Base-by-base conservation (phyloP, 805 yeast genomes). In the Monosporozyma siamensis region DNA sequence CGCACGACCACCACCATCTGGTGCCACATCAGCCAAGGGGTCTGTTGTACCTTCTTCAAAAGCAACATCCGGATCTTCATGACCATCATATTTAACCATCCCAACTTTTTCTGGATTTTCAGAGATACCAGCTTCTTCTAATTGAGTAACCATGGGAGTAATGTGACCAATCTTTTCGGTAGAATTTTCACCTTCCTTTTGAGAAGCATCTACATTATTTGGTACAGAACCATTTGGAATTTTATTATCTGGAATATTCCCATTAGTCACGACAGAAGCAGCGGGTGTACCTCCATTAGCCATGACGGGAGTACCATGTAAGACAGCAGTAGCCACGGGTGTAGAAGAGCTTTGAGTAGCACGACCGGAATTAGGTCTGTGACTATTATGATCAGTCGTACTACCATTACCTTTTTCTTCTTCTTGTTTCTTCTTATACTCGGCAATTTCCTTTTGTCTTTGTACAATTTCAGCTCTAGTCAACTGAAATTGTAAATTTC, bases 1-100 rank as follows among this genome's bases (percentile, higher is more conserved):
- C 40, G 58, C 62, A 48, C 92, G 70, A 2, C 92, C 95, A 21
- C 92, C 92, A 17, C 95, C 95, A 61, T 86, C 95, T 2, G 95
- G 95, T 0, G 95, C 95, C 34, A 87, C 87, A 47, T 78, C 78
- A n/a, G 82, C 72, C 64, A 64, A 54, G 26, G 65, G 67, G 44
- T 65, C 66, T 18, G 52, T 53, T 1, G 63, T 59, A 17, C 62
- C 60, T 31, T 48, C 48, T 35, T 51, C 63, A 14, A 74, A 56
- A 44, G 72, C 78, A 18, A 67, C 64, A 30, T 68, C 71, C 7
- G 55, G 52, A 47, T 62, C 61, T 52, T 68, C 56, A 53, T 66
- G 52, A 43, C 67, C 67, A 46, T 63, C 67, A 42, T 63, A 63
- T 38, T 62, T 53, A 34, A 70, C 65, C 66, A 67, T 56, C 37